A percentile compares a stretch with the other conserved stretches of the same genome.
Conservation (phyloP, 1,139 yeast species). For the Kodamaea arcana region DNA sequence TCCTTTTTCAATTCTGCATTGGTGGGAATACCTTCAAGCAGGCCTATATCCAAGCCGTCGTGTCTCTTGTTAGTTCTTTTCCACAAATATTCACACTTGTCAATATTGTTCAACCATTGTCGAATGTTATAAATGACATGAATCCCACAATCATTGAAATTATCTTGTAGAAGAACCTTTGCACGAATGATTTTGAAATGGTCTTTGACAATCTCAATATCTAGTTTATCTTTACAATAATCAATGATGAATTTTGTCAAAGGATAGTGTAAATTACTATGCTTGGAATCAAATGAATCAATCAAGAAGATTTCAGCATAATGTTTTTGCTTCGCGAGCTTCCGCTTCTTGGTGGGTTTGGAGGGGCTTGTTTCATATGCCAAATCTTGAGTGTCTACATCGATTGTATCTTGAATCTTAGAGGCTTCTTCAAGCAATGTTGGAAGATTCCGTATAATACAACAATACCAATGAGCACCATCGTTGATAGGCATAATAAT, state of each 20-base stretch:
- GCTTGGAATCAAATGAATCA: constrained; percentile 70
- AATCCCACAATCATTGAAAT: constrained; percentile 93
- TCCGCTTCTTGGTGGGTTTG: constrained; percentile 3
- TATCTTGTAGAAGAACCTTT: constrained; percentile 77
- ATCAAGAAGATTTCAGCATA: constrained; percentile 59
- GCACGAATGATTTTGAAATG: constrained; percentile 46
- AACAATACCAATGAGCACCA: constrained; percentile 83
- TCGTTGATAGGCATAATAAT: constrained; percentile 82
- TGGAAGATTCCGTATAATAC: constrained; percentile 54
- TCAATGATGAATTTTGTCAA: constrained; percentile 61
- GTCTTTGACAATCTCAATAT: constrained; percentile 41
- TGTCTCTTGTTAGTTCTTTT: constrained; percentile 11
- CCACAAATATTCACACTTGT: constrained; percentile 52
- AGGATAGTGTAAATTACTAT: constrained; percentile 50
- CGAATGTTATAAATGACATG: constrained; percentile 80
- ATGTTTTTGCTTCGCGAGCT: constrained; percentile 1
- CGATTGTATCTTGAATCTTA: constrained; percentile 8
- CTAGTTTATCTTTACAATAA: constrained; percentile 65
- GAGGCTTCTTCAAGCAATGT: constrained; percentile 20
- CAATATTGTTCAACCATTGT: constrained; percentile 55
- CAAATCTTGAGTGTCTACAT: constrained; percentile 3
- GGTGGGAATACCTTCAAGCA: constrained; percentile 5
- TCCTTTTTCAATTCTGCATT: constrained; percentile 7
- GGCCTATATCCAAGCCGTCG: background rate
- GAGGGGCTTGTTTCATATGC: background rate